Evolutionary conservation across 179 eudicot genomes (phyloP).

Genomic region (Sideroxylon spinosum): DNA sequence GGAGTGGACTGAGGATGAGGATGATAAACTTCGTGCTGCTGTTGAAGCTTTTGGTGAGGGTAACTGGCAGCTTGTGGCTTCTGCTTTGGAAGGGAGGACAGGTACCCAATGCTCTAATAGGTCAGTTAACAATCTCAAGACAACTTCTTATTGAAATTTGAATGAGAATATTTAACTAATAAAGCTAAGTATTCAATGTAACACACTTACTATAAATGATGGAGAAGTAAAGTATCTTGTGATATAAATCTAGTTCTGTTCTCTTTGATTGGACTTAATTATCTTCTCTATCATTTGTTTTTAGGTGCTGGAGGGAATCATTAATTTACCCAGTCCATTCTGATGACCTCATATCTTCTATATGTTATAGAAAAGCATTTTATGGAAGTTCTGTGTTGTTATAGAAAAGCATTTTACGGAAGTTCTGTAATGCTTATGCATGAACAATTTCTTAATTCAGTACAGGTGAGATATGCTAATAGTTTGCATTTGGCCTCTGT

Average conservation of each 20-base stretch:
- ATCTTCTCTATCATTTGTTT: background rate
- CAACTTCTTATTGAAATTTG: conserved; percentile 7
- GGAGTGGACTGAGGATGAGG: conserved; percentile 83
- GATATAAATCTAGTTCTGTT: background rate
- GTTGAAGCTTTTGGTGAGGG: conserved; percentile 78
- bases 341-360: background rate
- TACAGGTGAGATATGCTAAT: background rate
- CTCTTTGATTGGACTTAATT: background rate
- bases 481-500: no score
- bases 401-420: background rate
- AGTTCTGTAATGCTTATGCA: background rate
- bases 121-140: conserved; percentile 45
- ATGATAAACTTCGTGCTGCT: conserved; percentile 64
- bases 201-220: background rate
- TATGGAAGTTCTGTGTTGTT: background rate
- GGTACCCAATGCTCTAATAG: conserved; percentile 94
- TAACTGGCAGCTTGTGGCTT: conserved; percentile 82
- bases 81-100: conserved; percentile 70
- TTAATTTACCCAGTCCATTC: background rate
- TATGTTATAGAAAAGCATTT: background rate
- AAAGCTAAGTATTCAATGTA: background rate
- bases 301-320: background rate
- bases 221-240: no score
- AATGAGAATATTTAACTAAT: background rate
- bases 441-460: background rate